A percentile compares a stretch with the other conserved stretches of the same genome.
Evolutionary conservation across 129 eudicot species (phyloP).

Genomic region (Tagetes erecta): DNA sequence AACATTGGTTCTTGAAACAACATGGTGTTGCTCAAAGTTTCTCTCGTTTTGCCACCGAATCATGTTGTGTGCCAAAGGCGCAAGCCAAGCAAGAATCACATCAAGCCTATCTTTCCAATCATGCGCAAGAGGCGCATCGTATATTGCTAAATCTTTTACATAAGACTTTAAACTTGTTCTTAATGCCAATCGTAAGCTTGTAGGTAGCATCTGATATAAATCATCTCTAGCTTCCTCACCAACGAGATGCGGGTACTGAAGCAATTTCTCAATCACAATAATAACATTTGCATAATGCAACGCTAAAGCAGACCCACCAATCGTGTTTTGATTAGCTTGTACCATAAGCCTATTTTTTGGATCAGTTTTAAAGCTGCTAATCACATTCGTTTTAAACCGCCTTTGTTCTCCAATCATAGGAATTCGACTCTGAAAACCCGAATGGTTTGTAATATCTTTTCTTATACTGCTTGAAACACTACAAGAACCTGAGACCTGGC

Average conservation of each 20-base stretch:
- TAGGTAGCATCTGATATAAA: conserved; percentile 88
- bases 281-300: conserved; percentile 91
- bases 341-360: conserved; percentile 48
- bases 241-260: conserved; percentile 80
- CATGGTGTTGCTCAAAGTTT: conserved; percentile 84
- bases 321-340: conserved; percentile 61
- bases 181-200: conserved; percentile 66
- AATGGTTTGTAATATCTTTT: conserved; percentile 44
- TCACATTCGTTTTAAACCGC: conserved; percentile 22
- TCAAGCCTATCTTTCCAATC: conserved; percentile 89
- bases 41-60: conserved; percentile 98
- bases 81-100: conserved; percentile 66
- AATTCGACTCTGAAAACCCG: conserved; percentile 40
- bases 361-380: conserved; percentile 32
- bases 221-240: conserved; percentile 97
- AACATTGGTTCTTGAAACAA: conserved; percentile 78
- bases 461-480: conserved; percentile 51
- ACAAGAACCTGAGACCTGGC: conserved; percentile 62
- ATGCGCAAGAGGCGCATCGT: conserved; percentile 92
- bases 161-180: conserved; percentile 63
- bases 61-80: conserved; percentile 90
- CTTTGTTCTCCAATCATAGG: conserved; percentile 34
- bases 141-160: conserved; percentile 66
- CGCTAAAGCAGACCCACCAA: conserved; percentile 93
- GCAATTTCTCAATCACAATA: conserved; percentile 81